Evolutionary conservation across 2,329 filamentous ascomycete genomes (phyloP), one percentile per base, ranked within the genome.

Genomic region (Ascochyta rabiei): DNA sequence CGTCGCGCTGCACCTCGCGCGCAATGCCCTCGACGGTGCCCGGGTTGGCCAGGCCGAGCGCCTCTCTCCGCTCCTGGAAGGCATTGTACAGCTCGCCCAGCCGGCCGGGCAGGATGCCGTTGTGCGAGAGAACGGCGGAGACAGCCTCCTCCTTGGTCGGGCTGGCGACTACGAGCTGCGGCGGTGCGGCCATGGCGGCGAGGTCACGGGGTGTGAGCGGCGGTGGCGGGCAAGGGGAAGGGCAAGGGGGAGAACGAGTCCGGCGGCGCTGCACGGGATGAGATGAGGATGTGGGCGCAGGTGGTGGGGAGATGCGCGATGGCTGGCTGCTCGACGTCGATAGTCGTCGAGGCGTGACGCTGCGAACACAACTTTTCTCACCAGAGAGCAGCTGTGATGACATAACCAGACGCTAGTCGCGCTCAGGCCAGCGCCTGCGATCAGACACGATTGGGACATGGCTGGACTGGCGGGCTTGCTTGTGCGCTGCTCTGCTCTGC

Each of bases 1-100:
- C 93, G 84, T 97, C 93, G 79, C 93, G 92, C 81, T 96, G 89
- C 60, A 97, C 92, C 82, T 99, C 95, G 75, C 89, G 88, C 67
- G 89, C 86, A 75, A 96, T 88, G 73, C 87, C 88, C 79, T 99
- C 95, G 65, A 97, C 88, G 47, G 90, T 93, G 69, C 95, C 95
- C 35, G 95, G 95, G 79, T 98, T 98, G 66, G 88, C 84, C 67
- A 99, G 83, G 60, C 93, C 93, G 63, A 99, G 85, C 78, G 90
- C 89, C 68, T 88, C 89, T 82, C 95, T 89, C 79, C 90, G 87
- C 69, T 95, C 90, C 60, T 88, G 89, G 76, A 98, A 96, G 48
- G 87, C 85, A 69, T 82, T 84, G 79, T 95, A 89, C 77, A 86
- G 87, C 82, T 96, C 89, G 76, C 86, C 84, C 66, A 96, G 73